These are phyloP conservation scores for Mycena sanguinolenta DNA, from an alignment of 768 basidiomycete species.

Conservation along the genomic window DNA sequence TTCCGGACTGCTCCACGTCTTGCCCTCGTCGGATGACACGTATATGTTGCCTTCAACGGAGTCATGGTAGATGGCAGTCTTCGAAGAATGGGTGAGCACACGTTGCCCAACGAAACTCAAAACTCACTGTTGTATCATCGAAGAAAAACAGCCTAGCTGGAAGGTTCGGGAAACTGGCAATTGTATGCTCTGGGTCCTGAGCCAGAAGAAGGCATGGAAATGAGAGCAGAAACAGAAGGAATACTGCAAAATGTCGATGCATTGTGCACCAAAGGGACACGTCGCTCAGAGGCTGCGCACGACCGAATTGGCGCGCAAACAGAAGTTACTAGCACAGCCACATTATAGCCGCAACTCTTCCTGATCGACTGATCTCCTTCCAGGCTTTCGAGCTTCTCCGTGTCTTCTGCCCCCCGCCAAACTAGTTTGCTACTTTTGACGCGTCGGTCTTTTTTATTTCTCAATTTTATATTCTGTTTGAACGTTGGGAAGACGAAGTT, in stretches of 20 bases:
- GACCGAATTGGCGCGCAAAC: not conserved
- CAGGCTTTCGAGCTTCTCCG: not conserved
- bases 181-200: slow-evolving; percentile 61
- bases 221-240: slow-evolving; percentile 24
- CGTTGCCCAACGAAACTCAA: slow-evolving; percentile 5
- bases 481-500: not conserved
- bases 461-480: not conserved
- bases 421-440: too few relatives aligned
- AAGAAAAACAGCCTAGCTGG: slow-evolving; percentile 90
- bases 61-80: slow-evolving; percentile 88
- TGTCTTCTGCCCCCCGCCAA: not conserved
- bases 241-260: slow-evolving; percentile 26
- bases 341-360: not conserved
- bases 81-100: slow-evolving; percentile 22
- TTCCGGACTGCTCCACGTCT: slow-evolving; percentile 65
- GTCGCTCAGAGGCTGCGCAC: slow-evolving; percentile 20
- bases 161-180: slow-evolving; percentile 75
- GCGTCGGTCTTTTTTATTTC: not conserved
- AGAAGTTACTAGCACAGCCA: slow-evolving; percentile 15
- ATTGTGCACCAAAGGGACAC: slow-evolving; percentile 25
- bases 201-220: slow-evolving; percentile 41
- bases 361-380: not conserved
- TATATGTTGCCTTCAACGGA: slow-evolving; percentile 73
- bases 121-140: slow-evolving; percentile 87
- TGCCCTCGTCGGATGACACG: slow-evolving; percentile 91